Percentiles rank a stretch among this genome's conserved stretches.
Evolutionary conservation across 208 protist species (phyloP).

Genomic region (Acanthamoeba castellanii): DNA sequence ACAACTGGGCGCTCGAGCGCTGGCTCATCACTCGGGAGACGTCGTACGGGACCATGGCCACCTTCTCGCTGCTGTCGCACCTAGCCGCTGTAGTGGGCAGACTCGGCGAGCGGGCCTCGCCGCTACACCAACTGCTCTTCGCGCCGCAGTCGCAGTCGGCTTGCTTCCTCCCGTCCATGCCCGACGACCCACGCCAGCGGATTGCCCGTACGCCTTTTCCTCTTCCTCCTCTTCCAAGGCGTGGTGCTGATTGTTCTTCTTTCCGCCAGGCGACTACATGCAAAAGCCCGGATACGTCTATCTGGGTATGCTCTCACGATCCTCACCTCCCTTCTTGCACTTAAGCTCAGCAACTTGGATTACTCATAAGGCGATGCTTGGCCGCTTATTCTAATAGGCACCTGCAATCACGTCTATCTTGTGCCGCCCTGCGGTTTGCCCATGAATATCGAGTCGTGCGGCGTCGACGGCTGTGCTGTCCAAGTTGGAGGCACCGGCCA

Average conservation of each 20-base stretch:
- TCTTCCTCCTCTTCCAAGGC: neutral
- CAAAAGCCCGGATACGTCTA: neutral
- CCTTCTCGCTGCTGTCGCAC: constrained; percentile 24
- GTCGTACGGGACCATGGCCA: constrained; percentile 26
- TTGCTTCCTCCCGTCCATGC: constrained; percentile 43
- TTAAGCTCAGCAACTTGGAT: no score
- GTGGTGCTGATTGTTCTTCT: neutral
- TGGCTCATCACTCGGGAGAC: neutral
- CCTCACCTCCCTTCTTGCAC: neutral
- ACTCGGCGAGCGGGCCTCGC: neutral
- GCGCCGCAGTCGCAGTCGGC: neutral
- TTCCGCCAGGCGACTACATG: constrained; percentile 27
- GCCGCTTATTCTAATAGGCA: no score
- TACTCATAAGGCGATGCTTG: no score
- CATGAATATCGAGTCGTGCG: constrained; percentile 20
- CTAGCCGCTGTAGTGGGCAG: neutral
- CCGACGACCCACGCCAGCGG: neutral
- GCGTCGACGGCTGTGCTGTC: constrained; percentile 34
- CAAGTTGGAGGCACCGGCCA: neutral
- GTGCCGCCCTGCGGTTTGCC: constrained; percentile 50
- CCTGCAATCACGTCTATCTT: constrained; percentile 26
- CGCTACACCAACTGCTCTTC: neutral
- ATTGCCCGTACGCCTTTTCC: neutral
- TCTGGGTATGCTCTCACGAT: neutral
- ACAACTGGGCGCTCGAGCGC: constrained; percentile 15